phyloP scores from a whole-genome alignment of 2,329 filamentous ascomycete genomes.

The Xylogone sp. region DNA sequence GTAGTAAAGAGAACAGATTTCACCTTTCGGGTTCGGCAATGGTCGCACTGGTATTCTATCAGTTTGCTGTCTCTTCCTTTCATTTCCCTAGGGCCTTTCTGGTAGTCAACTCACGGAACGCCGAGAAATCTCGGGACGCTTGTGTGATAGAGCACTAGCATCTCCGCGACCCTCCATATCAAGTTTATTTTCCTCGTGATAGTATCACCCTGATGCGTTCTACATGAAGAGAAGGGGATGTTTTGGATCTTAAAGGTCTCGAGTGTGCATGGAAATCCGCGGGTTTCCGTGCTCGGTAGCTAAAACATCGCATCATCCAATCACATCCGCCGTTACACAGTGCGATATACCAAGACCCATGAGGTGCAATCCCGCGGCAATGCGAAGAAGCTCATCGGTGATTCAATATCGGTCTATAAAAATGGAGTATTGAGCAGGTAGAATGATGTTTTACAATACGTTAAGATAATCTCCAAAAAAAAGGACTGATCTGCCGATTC shows the following conservation, averaged over 20 bases:
- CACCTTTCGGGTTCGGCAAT: conserved; percentile 28
- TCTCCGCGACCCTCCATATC: background rate
- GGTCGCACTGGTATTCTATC: conserved; percentile 25
- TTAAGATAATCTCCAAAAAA: too few relatives aligned
- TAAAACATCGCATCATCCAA: too few relatives aligned
- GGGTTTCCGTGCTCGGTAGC: background rate
- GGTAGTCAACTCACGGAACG: conserved; percentile 20
- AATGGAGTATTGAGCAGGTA: too few relatives aligned
- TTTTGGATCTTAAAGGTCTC: background rate
- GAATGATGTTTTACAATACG: too few relatives aligned
- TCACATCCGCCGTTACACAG: too few relatives aligned
- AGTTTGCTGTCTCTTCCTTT: background rate
- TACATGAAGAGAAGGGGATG: background rate
- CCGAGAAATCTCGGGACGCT: conserved; percentile 17
- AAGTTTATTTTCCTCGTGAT: background rate
- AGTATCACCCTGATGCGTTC: background rate
- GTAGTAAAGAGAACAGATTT: background rate
- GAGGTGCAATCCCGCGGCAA: too few relatives aligned
- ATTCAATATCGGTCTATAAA: too few relatives aligned
- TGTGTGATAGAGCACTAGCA: background rate
- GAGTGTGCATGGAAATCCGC: background rate
- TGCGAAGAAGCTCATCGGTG: too few relatives aligned
- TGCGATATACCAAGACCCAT: too few relatives aligned
- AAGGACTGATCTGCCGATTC: too few relatives aligned
- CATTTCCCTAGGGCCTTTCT: background rate